A percentile compares a stretch with the other conserved stretches of the same genome.
Evolutionary conservation across 2,329 filamentous ascomycete species (phyloP).

Genomic region (Talaromyces sp.): DNA sequence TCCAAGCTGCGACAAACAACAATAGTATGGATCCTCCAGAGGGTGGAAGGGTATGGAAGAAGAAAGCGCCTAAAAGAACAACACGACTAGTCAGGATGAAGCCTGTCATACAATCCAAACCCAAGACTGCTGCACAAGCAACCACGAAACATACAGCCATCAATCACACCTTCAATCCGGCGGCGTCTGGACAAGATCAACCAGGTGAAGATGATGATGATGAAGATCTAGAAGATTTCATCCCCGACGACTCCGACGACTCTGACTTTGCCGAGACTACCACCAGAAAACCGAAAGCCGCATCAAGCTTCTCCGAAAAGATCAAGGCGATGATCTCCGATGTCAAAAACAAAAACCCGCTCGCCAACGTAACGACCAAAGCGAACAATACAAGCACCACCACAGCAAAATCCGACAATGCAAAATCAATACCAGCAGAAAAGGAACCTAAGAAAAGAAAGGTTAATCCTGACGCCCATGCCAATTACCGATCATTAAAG

Average conservation of each 20-base stretch:
- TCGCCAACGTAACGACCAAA: constrained; percentile 10
- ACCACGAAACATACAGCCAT: background rate
- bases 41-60: constrained; percentile 33
- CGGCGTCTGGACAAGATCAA: constrained; percentile 11
- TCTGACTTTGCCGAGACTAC: constrained; percentile 5
- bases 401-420: background rate
- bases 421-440: constrained; percentile 11
- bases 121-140: constrained; percentile 18
- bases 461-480: constrained; percentile 43
- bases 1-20: constrained; percentile 21
- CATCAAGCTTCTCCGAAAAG: constrained; percentile 32
- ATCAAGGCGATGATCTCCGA: constrained; percentile 32
- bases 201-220: constrained; percentile 11
- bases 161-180: background rate
- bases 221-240: constrained; percentile 15
- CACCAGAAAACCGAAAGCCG: constrained; percentile 4
- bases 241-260: constrained; percentile 13
- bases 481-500: constrained; percentile 46
- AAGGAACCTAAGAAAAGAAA: constrained; percentile 29
- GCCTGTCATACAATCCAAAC: constrained; percentile 30
- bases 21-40: constrained; percentile 3
- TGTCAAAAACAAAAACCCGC: constrained; percentile 16
- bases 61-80: constrained; percentile 47
- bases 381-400: background rate
- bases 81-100: constrained; percentile 42